phyloP scores from a whole-genome alignment of 345 rosid species.

The Luvunga scandens region DNA sequence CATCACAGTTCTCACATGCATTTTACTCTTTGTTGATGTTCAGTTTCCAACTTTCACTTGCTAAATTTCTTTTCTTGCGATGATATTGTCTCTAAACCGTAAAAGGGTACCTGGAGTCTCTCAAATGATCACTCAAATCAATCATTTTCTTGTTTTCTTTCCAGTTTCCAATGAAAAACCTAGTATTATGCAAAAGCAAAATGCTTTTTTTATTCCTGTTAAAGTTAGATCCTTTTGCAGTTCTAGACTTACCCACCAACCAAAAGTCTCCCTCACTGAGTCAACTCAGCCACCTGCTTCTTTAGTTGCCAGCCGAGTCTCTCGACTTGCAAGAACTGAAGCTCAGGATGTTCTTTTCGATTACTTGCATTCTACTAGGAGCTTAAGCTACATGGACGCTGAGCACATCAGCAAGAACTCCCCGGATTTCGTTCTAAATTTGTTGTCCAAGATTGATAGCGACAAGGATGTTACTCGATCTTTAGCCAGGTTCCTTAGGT shows the following conservation, averaged over 20 bases:
- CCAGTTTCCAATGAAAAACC: conserved; percentile 27
- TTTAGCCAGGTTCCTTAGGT: conserved; percentile 56
- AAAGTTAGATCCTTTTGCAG: conserved; percentile 30
- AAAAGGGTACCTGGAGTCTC: conserved; percentile 22
- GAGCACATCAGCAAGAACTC: conserved; percentile 87
- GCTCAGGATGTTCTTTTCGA: conserved; percentile 69
- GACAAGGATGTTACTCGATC: conserved; percentile 45
- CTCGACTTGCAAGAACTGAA: conserved; percentile 42
- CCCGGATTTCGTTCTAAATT: conserved; percentile 43
- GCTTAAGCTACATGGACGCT: conserved; percentile 54
- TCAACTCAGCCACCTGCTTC: conserved; percentile 28
- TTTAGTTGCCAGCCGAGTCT: conserved; percentile 25
- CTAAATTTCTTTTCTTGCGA: conserved; percentile 17
- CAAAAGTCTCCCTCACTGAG: conserved; percentile 19
- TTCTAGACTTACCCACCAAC: conserved; percentile 21
- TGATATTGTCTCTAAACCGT: conserved; percentile 33
- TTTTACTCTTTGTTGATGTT: not conserved
- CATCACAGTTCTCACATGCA: not conserved
- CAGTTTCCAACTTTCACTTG: not conserved
- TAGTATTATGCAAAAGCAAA: conserved; percentile 5
- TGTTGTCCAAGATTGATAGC: conserved; percentile 52
- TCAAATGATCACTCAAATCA: conserved; percentile 38
- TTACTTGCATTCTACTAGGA: conserved; percentile 73
- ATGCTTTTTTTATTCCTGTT: conserved; percentile 30
- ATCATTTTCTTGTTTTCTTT: conserved; percentile 22